Conservation (phyloP, 1,284 basidiomycete species). For the Rugosomyces carneus region DNA sequence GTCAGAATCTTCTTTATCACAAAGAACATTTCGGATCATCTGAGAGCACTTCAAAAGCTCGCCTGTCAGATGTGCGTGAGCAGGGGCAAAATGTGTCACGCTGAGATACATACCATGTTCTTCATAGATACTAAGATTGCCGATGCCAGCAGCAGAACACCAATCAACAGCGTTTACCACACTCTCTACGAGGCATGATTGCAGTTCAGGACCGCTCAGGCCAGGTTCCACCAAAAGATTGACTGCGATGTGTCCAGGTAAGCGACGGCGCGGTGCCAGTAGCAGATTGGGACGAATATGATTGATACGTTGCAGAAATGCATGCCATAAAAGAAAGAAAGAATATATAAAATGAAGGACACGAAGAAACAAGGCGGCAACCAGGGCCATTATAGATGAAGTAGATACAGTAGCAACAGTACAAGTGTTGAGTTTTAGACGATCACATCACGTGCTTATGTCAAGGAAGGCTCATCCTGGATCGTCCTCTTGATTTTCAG, state of each 20-base stretch:
- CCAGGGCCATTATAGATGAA: constrained; percentile 21
- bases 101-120: constrained; percentile 46
- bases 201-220: constrained; percentile 28
- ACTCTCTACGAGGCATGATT: constrained; percentile 42
- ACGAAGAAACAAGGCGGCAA: constrained; percentile 37
- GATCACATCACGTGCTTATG: constrained; percentile 24
- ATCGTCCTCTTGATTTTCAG: constrained; percentile 84
- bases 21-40: constrained; percentile 31
- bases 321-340: constrained; percentile 34
- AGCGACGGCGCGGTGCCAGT: constrained; percentile 40
- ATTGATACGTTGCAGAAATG: constrained; percentile 33
- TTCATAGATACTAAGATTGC: constrained; percentile 64
- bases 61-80: constrained; percentile 30
- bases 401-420: not conserved
- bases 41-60: constrained; percentile 38
- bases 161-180: constrained; percentile 49
- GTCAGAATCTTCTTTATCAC: constrained; percentile 20
- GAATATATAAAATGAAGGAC: constrained; percentile 55
- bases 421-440: constrained; percentile 1
- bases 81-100: not conserved
- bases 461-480: constrained; percentile 46
- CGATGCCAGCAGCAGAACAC: constrained; percentile 54
- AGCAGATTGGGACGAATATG: constrained; percentile 40
- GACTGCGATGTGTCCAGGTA: constrained; percentile 61
- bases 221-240: constrained; percentile 42